Evolutionary conservation across 2,329 filamentous ascomycete species (phyloP), one percentile per base, ranked within the genome.

Genomic region (Acephala macrosclerotiorum): DNA sequence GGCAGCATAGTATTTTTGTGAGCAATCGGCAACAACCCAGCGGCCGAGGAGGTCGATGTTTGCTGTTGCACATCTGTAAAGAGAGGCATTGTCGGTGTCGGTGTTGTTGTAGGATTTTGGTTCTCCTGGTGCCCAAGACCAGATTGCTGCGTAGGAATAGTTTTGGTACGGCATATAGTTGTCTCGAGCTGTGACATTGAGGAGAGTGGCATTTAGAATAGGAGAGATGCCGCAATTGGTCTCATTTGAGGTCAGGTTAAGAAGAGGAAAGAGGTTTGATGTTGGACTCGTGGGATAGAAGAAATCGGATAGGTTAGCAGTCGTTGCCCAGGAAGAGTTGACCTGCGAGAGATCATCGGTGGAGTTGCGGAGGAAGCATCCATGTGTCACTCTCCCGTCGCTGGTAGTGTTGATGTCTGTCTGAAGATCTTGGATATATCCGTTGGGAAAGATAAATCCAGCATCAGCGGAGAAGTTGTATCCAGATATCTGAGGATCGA

Each of bases 151-250:
- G 53, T 82, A 77, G 1, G 82, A 82, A 66, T 85, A 82, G 58
- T 80, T 80, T 65, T 80, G 79, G 73, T 90, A 89, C 4, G 80
- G 80, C 11, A 73, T 67, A 35, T 80, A 74, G 64, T 84, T 77
- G 53, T 76, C 70, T 65, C 83, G 80, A 9, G 87, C 86, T 11
- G 85, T 86, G 22, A 74, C 69, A 64, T 81, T 80, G 51, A 82
- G 79, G 2, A 90, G 78, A 0, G 86, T 86, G 25, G 75, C 72
- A 72, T 90, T 90, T 9, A 91, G 79, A 2, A 85, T 76, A 0
- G 87, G 83, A 1, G 87, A 87, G 47, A 90, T 82, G 18, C 89
- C 89, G 72, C 89, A 91, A 11, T 79, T 76, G 4, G 84, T 86
- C 1, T 82, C 68, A 26, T 79, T 79, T 3, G 75, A 71, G 12